These are phyloP conservation scores for Zhuliangozyma parablackwelliae DNA, from an alignment of 1,139 yeast species.

Conservation along the genomic window DNA sequence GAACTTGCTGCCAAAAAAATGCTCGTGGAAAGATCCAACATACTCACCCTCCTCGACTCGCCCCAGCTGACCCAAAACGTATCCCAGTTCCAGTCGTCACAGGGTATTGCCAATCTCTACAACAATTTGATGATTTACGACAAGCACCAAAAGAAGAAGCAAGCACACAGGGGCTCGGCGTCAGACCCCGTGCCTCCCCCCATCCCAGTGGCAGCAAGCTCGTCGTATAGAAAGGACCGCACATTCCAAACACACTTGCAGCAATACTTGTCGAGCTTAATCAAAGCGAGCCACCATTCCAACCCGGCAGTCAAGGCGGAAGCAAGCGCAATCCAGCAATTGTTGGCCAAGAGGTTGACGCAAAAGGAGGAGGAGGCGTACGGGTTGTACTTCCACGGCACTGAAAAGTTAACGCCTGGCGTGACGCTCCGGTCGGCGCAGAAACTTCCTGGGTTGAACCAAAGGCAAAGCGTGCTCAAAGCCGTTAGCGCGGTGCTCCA, in stretches of 20 bases:
- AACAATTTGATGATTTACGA: constrained; percentile 76
- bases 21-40: constrained; percentile 75
- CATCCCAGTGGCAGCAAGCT: constrained; percentile 53
- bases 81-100: constrained; percentile 77
- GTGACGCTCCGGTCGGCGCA: constrained; percentile 74
- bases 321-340: constrained; percentile 36
- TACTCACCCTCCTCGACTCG: constrained; percentile 76
- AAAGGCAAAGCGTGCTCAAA: constrained; percentile 61
- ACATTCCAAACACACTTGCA: constrained; percentile 50
- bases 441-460: constrained; percentile 43
- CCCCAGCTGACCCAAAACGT: constrained; percentile 80
- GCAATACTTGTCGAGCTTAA: constrained; percentile 35
- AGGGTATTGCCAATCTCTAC: constrained; percentile 84
- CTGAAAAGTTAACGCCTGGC: constrained; percentile 72
- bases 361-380: constrained; percentile 80
- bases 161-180: constrained; percentile 25
- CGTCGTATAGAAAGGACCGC: constrained; percentile 48
- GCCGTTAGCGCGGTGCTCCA: constrained; percentile 70
- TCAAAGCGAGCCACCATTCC: constrained; percentile 32
- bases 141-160: constrained; percentile 49
- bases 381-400: constrained; percentile 76
- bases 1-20: constrained; percentile 92
- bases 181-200: constrained; percentile 58
- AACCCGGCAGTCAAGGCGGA: constrained; percentile 28
- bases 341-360: constrained; percentile 55